Percentiles rank a stretch among this genome's conserved stretches.
Evolutionary conservation across 371 early-diverging fungal species (phyloP).

Genomic region (Phascolomyces articulosus): DNA sequence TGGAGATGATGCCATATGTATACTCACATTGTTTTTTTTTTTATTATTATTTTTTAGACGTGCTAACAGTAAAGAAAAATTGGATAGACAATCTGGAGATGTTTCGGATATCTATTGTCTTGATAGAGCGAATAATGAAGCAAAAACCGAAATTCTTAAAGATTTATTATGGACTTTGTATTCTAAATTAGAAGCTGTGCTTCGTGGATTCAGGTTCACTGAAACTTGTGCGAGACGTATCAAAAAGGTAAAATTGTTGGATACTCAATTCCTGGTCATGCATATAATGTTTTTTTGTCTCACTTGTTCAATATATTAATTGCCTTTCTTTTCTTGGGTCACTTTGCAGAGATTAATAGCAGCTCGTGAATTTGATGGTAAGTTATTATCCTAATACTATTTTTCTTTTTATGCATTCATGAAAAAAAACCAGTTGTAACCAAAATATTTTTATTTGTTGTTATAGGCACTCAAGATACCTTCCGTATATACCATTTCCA

Average conservation of each 20-base stretch:
- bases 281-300: not conserved
- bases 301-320: too few species aligned
- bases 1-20: too few species aligned
- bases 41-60: too few species aligned
- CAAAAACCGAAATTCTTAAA: constrained; percentile 74
- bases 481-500: constrained; percentile 52
- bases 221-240: constrained; percentile 50
- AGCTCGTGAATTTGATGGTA: constrained; percentile 24
- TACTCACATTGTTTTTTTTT: too few species aligned
- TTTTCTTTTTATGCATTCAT: too few species aligned
- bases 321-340: not conserved
- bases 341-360: constrained; percentile 25
- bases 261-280: not conserved
- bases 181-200: constrained; percentile 80
- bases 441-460: not conserved
- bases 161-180: constrained; percentile 84
- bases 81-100: constrained; percentile 31
- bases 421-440: not conserved
- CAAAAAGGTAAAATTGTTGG: constrained; percentile 32
- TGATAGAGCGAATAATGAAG: constrained; percentile 48
- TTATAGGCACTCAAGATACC: constrained; percentile 20
- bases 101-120: constrained; percentile 45
- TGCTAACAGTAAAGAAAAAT: constrained; percentile 12
- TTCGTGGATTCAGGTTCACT: constrained; percentile 82
- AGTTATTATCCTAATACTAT: too few species aligned